Base-by-base conservation (phyloP, 2,329 filamentous ascomycete species). In the Westerdykella sp. region DNA sequence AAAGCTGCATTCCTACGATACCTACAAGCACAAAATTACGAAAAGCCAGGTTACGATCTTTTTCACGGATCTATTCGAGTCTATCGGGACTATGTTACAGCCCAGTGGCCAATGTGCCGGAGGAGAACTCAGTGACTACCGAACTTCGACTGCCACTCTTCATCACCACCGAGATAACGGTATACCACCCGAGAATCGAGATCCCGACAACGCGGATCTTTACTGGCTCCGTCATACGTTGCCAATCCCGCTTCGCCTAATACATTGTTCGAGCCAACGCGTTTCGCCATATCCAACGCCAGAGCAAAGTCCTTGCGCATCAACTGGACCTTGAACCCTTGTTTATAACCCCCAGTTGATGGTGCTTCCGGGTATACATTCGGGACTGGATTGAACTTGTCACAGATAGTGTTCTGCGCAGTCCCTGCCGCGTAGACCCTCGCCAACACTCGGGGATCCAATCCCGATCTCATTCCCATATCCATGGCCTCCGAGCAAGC, bases 251-350 rank as follows among this genome's bases (percentile, higher is more conserved):
- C 64, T 5, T 72, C 65, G 1, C 77, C 76, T 31, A 81, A 55
- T 4, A 73, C 71, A 43, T 77, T 68, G 35, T 63, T 66, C 13
- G 74, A 69, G 0, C 73, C 77, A 4, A 79, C 71, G 13, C 70
- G 63, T 46, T 73, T 64, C n/a, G 77, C 78, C 61, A 75, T 73
- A 7, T 78, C 72, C 1, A 78, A 67, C 0, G 77, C 78, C 15
- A 81, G 56, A 1, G 67, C 65, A 44, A 82, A 74, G 51, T 81
- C 78, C 54, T 81, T 81, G 47, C 68, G 69, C 76, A 81, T 81
- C 51, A 81, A 53, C 55, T 80, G 71, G 5, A 81, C 73, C 36
- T 77, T 74, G 57, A 82, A 81, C 0, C 78, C 78, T 2, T 74
- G 73, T 42, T 70, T 60, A 54, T 77, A 78, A 0, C 71, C 73